Evolutionary conservation across 371 early-diverging fungal species (phyloP).

Genomic region (Actinomortierella wolfii): DNA sequence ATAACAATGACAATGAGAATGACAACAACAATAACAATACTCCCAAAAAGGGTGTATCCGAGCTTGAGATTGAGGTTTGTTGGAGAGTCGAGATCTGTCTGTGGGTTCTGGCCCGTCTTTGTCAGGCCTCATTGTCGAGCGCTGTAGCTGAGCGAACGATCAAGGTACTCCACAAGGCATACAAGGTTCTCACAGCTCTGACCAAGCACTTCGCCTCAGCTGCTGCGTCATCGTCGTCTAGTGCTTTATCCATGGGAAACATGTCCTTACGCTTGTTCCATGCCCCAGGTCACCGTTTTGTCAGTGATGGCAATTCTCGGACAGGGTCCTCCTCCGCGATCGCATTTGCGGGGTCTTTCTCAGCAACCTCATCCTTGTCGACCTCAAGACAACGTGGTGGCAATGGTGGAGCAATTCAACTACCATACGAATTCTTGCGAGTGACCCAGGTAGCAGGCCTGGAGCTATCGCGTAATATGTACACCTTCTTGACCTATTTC

Average conservation of each 20-base stretch:
- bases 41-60: constrained; percentile 1
- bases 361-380: too few species aligned
- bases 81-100: constrained; percentile 39
- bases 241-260: neutral
- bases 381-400: too few species aligned
- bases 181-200: constrained; percentile 27
- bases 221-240: neutral
- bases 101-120: constrained; percentile 39
- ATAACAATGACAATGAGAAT: too few species aligned
- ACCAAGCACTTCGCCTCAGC: constrained; percentile 24
- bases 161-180: constrained; percentile 30
- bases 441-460: constrained; percentile 43
- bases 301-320: too few species aligned
- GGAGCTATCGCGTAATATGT: constrained; percentile 35
- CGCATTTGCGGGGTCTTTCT: too few species aligned
- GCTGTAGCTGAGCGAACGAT: constrained; percentile 33
- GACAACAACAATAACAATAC: too few species aligned
- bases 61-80: constrained; percentile 37
- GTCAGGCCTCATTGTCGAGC: constrained; percentile 25
- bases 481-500: constrained; percentile 40
- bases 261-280: too few species aligned
- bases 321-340: neutral
- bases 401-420: constrained; percentile 14
- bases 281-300: too few species aligned
- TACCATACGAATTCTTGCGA: constrained; percentile 42